phyloP scores from a whole-genome alignment of 2,329 filamentous ascomycete genomes.

The Aspergillus ruber region DNA sequence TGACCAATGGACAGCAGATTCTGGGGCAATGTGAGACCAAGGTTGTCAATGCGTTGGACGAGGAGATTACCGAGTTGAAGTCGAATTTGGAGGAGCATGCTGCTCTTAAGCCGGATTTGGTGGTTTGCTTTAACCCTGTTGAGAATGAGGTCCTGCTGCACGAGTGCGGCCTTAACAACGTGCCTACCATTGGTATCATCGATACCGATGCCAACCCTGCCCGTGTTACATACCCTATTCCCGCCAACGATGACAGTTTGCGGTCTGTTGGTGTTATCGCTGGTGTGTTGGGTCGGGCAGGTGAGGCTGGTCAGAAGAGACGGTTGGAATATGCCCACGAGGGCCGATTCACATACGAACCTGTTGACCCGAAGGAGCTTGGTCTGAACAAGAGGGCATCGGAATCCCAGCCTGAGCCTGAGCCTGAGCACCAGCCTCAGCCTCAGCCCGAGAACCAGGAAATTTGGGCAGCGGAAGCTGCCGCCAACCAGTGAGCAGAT shows the following conservation, averaged over 20 bases:
- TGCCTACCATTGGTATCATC: conserved; percentile 90
- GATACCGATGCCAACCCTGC: conserved; percentile 90
- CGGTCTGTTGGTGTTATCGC: conserved; percentile 75
- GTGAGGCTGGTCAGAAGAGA: conserved; percentile 65
- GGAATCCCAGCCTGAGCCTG: neutral
- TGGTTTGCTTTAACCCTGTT: conserved; percentile 84
- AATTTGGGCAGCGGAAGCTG: neutral
- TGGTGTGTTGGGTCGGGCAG: conserved; percentile 78
- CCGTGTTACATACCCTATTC: conserved; percentile 93
- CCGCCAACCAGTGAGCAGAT: neutral
- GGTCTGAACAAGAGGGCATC: neutral
- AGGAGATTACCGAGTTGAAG: conserved; percentile 58
- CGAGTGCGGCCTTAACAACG: conserved; percentile 80
- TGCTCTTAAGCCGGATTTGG: conserved; percentile 76
- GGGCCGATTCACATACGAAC: conserved; percentile 56
- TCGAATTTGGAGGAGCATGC: conserved; percentile 56
- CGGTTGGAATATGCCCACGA: conserved; percentile 57
- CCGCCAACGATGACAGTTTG: conserved; percentile 93
- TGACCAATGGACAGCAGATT: conserved; percentile 90
- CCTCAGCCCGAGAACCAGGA: neutral
- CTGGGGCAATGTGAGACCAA: conserved; percentile 63
- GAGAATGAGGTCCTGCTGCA: conserved; percentile 89
- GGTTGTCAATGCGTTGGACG: conserved; percentile 71
- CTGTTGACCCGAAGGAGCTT: conserved; percentile 16
- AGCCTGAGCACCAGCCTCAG: neutral